Conservation (phyloP, 257 asterid genomes). For the Solanum medicagineum region DNA sequence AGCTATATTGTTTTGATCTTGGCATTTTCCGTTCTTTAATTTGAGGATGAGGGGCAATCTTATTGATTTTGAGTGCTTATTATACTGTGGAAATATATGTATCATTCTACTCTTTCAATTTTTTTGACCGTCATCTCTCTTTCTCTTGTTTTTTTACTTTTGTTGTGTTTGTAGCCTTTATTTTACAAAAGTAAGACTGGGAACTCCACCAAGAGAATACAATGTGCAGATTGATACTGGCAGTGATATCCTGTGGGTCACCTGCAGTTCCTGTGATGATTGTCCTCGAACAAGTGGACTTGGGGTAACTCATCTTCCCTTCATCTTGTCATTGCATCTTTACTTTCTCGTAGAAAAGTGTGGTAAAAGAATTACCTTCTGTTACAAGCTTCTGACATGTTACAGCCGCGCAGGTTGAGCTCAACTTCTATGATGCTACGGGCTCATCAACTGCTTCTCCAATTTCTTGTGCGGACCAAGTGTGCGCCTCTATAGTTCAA, state of each 20-base stretch:
- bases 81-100: neutral
- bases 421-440: constrained; percentile 58
- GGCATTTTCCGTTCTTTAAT: neutral
- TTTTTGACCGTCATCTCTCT: neutral
- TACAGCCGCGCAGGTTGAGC: constrained; percentile 44
- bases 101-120: neutral
- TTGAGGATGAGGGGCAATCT: neutral
- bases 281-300: constrained; percentile 83
- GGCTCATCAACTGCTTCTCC: constrained; percentile 58
- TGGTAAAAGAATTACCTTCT: neutral
- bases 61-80: neutral
- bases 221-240: constrained; percentile 94
- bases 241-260: constrained; percentile 81
- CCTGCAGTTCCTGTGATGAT: constrained; percentile 67
- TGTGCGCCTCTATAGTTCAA: constrained; percentile 35
- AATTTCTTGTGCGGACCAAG: constrained; percentile 60
- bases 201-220: constrained; percentile 83
- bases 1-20: neutral
- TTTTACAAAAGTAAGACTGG: constrained; percentile 75
- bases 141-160: neutral
- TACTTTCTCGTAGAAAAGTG: neutral
- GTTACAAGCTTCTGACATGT: neutral
- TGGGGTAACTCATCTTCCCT: constrained; percentile 39
- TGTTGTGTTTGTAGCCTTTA: constrained; percentile 47
- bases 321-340: neutral